Percentiles rank a stretch among this genome's conserved stretches.
Conservation (phyloP, 371 early-diverging fungal species). For the Mucor sp. region DNA sequence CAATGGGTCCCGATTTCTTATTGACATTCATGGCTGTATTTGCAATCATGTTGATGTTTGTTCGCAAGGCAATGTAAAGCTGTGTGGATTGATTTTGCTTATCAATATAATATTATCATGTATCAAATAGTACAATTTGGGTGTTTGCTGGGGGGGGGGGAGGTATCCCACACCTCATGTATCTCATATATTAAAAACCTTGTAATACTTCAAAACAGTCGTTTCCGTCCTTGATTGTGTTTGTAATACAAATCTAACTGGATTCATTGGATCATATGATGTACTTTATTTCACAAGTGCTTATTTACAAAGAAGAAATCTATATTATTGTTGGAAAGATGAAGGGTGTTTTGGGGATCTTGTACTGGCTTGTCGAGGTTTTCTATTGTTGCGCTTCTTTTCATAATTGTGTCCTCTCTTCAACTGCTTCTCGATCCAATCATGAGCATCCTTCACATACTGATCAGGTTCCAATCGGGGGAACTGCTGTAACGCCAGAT, state of each 20-base stretch:
- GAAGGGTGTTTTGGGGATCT: background rate
- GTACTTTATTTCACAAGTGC: background rate
- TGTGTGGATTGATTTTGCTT: background rate
- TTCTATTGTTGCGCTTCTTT: background rate
- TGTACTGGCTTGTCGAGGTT: background rate
- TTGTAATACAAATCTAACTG: background rate
- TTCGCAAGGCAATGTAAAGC: background rate
- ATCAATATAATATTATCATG: background rate
- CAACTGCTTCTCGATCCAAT: constrained; percentile 12
- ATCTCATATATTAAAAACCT: background rate
- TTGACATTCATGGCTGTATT: background rate
- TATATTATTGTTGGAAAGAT: background rate
- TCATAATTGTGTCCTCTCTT: background rate
- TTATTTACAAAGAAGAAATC: background rate
- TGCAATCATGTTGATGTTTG: background rate
- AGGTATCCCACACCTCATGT: background rate
- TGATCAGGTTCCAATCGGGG: constrained; percentile 28
- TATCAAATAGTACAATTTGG: background rate
- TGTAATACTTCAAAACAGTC: background rate
- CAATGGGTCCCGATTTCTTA: background rate
- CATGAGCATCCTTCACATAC: constrained; percentile 3
- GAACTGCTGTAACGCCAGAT: constrained; percentile 23
- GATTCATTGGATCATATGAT: background rate
- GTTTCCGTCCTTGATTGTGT: background rate
- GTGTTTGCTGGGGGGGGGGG: background rate